These are phyloP conservation scores for Hysterangium stoloniferum DNA, from an alignment of 768 basidiomycete genomes.

Conservation along the genomic window DNA sequence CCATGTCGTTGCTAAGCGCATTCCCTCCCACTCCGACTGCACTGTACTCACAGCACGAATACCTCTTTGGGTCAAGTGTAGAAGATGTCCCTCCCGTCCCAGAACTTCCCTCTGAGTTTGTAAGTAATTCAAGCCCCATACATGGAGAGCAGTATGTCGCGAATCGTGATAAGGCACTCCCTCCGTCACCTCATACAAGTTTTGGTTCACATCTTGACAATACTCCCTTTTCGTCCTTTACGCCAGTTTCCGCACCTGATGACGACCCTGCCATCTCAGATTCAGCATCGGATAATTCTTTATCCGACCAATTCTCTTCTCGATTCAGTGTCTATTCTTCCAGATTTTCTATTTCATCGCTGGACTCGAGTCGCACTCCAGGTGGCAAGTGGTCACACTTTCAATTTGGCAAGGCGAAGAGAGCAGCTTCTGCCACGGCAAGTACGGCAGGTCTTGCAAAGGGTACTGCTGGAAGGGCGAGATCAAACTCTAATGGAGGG, in stretches of 20 bases:
- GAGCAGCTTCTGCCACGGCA: background rate
- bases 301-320: background rate
- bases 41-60: background rate
- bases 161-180: background rate
- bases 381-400: background rate
- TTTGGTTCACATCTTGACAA: too few species aligned
- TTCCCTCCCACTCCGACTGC: slow-evolving; percentile 6
- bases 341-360: slow-evolving; percentile 8
- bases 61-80: background rate
- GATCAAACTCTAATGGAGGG: background rate
- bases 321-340: slow-evolving; percentile 3
- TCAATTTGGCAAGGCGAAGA: too few species aligned
- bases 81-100: slow-evolving; percentile 4
- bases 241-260: background rate
- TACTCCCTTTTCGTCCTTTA: background rate
- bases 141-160: too few species aligned
- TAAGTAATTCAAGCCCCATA: background rate
- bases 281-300: slow-evolving; percentile 1
- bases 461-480: background rate
- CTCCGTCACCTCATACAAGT: background rate
- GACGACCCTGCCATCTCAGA: background rate
- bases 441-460: background rate
- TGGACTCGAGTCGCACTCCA: background rate
- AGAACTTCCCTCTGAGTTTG: background rate
- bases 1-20: slow-evolving; percentile 8